Evolutionary conservation across 2,329 filamentous ascomycete genomes (phyloP).

Genomic region (Botrytis squamosa): DNA sequence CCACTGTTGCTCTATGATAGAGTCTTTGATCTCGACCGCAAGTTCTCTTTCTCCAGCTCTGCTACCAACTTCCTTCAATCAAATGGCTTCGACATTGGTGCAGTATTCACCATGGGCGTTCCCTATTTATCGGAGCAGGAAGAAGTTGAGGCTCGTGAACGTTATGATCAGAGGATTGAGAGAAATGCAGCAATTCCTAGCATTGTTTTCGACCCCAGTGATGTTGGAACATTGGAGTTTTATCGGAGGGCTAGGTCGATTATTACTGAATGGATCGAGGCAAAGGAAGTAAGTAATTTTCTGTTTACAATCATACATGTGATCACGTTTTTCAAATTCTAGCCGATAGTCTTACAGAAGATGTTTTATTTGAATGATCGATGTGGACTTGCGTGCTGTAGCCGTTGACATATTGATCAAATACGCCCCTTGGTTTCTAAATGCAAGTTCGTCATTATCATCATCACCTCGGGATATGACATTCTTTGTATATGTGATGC

Average conservation of each 20-base stretch:
- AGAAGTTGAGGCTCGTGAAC: slow-evolving; percentile 46
- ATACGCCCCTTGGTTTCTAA: not conserved
- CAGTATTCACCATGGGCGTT: slow-evolving; percentile 56
- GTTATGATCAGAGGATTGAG: slow-evolving; percentile 36
- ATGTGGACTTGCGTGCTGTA: not conserved
- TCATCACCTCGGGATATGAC: not conserved
- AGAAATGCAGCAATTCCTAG: slow-evolving; percentile 32
- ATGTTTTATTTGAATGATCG: not conserved
- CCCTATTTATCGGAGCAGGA: slow-evolving; percentile 62
- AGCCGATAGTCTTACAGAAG: not conserved
- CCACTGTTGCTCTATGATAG: slow-evolving; percentile 46
- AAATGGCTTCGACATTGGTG: slow-evolving; percentile 57
- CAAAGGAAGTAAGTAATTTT: slow-evolving; percentile 27
- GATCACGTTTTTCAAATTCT: not conserved
- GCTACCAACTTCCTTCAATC: slow-evolving; percentile 60
- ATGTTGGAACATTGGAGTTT: slow-evolving; percentile 32
- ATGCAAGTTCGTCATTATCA: not conserved
- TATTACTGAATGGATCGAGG: slow-evolving; percentile 33
- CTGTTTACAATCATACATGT: not conserved
- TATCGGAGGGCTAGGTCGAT: slow-evolving; percentile 30
- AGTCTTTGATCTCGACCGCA: slow-evolving; percentile 57
- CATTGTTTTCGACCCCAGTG: slow-evolving; percentile 31
- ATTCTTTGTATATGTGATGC: not conserved
- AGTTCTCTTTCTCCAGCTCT: slow-evolving; percentile 47
- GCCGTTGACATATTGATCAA: not conserved